Evolutionary conservation across 768 basidiomycete species (phyloP), one percentile per base, ranked within the genome.

Genomic region (Sporobolomyces phaffii): DNA sequence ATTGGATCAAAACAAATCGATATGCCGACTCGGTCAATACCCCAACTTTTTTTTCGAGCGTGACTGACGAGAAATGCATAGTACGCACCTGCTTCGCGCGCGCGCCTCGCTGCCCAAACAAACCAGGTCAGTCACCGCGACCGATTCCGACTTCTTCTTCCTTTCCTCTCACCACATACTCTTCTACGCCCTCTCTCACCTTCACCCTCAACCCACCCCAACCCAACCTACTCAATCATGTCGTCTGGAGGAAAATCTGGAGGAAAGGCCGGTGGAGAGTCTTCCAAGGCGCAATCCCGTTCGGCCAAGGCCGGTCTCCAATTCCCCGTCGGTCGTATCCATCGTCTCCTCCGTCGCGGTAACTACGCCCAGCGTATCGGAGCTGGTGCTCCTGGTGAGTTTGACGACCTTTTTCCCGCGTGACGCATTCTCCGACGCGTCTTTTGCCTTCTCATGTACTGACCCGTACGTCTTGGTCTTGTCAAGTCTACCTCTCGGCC

Each of bases 251-350:
- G 71, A 49, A 72, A 72, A 60, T 64, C 77, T 44, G 77, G 78
- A 36, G 74, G 73, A 62, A 76, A 76, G 64, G 77, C 78, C 44
- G 79, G 78, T 49, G 77, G 66, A 24, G 77, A 68, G 57, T 50
- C 48, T 28, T 51, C 64, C 64, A 66, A 66, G 65, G 34, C 65
- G 20, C 68, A 69, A 54, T 58, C 65, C 10, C 57, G 54, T 41
- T 65, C 69, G 15, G 54, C 59, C 60, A 70, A 69, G 41, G 62
- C 71, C 58, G 49, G 73, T 68, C 75, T 74, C 62, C 84, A 84
- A 73, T 88, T 91, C 80, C 87, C 89, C 61, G 89, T 90, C 65
- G 85, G 85, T 77, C 87, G 89, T 82, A 86, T 91, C 72, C 87
- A 88, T 78, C 83, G 89, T 77, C 79, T 87, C 24, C 75, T 90